These are phyloP conservation scores for Ceriops zippeliana DNA, from an alignment of 345 rosid genomes.

Conservation along the genomic window DNA sequence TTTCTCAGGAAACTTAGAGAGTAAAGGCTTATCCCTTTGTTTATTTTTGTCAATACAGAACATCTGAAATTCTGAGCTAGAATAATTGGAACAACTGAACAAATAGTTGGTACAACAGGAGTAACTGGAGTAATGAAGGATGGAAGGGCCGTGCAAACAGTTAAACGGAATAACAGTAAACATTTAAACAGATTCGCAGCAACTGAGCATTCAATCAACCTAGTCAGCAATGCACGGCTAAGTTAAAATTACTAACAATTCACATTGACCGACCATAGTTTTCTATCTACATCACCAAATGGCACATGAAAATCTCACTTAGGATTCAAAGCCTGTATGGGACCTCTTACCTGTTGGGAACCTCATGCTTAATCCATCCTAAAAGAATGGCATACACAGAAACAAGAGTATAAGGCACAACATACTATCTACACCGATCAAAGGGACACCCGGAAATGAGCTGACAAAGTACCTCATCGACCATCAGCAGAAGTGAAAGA, in stretches of 20 bases:
- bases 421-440: constrained; percentile 32
- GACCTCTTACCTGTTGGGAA: constrained; percentile 2
- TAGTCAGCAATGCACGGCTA: not conserved
- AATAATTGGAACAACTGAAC: too few relatives aligned
- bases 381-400: constrained; percentile 16
- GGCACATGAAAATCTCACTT: constrained; percentile 18
- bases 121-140: too few relatives aligned
- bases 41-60: too few relatives aligned
- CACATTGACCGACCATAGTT: constrained; percentile 18
- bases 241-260: not conserved
- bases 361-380: not conserved
- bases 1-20: too few relatives aligned
- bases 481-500: constrained; percentile 75
- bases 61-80: too few relatives aligned
- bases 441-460: constrained; percentile 6
- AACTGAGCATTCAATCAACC: not conserved
- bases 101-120: too few relatives aligned
- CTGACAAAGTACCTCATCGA: constrained; percentile 33
- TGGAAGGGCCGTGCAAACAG: too few relatives aligned
- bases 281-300: constrained; percentile 38
- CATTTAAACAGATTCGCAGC: not conserved
- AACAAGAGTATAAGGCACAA: constrained; percentile 11
- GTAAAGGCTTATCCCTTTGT: too few relatives aligned
- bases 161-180: not conserved
- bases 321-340: constrained; percentile 13